phyloP scores from a whole-genome alignment of 768 basidiomycete species.

The Chlorophyllum brunneum region DNA sequence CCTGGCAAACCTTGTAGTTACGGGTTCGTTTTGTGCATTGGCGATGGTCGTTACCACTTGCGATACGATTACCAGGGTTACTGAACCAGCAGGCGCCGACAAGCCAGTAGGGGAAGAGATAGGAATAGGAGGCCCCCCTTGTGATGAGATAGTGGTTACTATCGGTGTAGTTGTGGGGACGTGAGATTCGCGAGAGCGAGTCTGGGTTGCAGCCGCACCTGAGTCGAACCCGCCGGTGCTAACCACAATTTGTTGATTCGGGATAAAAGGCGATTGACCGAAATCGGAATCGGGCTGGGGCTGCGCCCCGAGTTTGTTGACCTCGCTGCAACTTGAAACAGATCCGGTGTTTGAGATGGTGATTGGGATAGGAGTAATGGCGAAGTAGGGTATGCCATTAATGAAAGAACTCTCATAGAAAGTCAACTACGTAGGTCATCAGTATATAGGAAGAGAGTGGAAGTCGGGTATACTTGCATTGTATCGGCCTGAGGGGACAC shows the following conservation, averaged over 20 bases:
- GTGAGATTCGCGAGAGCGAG: neutral
- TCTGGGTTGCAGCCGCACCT: neutral
- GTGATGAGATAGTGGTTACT: neutral
- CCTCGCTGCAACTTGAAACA: conserved; percentile 20
- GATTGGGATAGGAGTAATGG: conserved; percentile 38
- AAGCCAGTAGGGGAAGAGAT: neutral
- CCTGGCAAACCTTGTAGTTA: conserved; percentile 4
- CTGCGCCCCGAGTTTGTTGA: conserved; percentile 22
- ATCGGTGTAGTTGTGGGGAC: neutral
- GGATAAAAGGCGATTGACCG: neutral
- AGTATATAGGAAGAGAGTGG: neutral
- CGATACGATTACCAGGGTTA: conserved; percentile 9
- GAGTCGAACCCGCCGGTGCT: neutral
- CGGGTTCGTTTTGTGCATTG: neutral
- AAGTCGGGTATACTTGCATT: conserved; percentile 29
- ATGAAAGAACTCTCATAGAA: conserved; percentile 39
- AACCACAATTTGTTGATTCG: neutral
- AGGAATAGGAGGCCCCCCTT: neutral
- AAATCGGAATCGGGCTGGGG: conserved; percentile 25
- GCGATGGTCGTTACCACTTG: conserved; percentile 1
- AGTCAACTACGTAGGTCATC: conserved; percentile 30
- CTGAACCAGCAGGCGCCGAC: neutral
- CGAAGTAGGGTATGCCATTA: conserved; percentile 28
- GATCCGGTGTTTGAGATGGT: conserved; percentile 27
- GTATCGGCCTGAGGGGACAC: conserved; percentile 34